Conservation (phyloP, 2,329 filamentous ascomycete genomes). For the Cercospora citrullina region DNA sequence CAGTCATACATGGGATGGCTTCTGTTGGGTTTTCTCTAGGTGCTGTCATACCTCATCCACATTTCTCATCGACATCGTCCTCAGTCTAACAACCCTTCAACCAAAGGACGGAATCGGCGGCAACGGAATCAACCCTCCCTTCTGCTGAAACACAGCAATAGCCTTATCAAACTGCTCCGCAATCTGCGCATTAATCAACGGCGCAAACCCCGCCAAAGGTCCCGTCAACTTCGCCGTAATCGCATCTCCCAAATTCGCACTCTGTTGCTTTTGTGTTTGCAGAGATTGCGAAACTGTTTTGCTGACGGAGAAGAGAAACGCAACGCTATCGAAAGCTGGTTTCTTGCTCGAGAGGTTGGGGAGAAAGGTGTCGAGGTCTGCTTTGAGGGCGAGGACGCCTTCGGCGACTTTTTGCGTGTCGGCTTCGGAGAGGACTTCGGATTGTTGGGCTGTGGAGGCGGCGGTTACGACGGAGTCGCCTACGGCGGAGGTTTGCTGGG, state of each 20-base stretch:
- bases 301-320: conserved; percentile 10
- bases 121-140: conserved; percentile 15
- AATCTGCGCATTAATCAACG: conserved; percentile 21
- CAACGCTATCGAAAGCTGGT: conserved; percentile 23
- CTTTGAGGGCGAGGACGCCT: conserved; percentile 21
- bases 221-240: conserved; percentile 21
- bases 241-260: conserved; percentile 14
- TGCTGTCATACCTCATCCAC: background rate
- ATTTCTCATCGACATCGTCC: background rate
- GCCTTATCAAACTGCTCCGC: conserved; percentile 16
- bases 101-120: conserved; percentile 17
- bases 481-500: conserved; percentile 15
- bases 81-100: background rate
- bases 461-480: conserved; percentile 17
- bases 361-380: conserved; percentile 19
- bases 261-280: conserved; percentile 14
- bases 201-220: conserved; percentile 15
- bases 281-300: conserved; percentile 19
- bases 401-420: conserved; percentile 20
- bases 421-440: conserved; percentile 8
- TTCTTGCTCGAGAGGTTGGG: conserved; percentile 20
- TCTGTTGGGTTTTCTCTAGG: background rate
- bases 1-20: background rate
- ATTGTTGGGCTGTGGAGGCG: conserved; percentile 15
- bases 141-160: conserved; percentile 17